Conservation (phyloP, 2,329 filamentous ascomycete genomes). For the Cucurbitaria berberidis region DNA sequence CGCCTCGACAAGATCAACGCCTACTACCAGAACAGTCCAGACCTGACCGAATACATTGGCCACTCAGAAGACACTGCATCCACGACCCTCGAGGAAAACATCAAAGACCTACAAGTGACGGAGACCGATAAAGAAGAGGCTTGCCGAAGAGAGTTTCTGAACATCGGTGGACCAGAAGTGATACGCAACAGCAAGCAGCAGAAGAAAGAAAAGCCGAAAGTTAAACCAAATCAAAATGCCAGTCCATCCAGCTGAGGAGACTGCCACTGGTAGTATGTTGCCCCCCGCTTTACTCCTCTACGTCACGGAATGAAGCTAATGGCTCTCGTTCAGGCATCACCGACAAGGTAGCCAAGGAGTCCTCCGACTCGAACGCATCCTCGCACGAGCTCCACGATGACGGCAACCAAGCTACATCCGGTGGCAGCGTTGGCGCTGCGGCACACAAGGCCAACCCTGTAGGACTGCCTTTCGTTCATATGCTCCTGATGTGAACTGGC, state of each 20-base stretch:
- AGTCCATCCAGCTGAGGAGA: slow-evolving; percentile 51
- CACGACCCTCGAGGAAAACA: slow-evolving; percentile 10
- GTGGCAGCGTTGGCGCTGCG: slow-evolving; percentile 40
- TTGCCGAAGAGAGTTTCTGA: slow-evolving; percentile 9
- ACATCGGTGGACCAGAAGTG: slow-evolving; percentile 14
- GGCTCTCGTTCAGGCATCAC: slow-evolving; percentile 46
- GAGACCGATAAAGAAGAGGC: slow-evolving; percentile 11
- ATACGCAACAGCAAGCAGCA: slow-evolving; percentile 1
- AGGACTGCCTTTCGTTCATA: slow-evolving; percentile 11
- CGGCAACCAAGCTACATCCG: slow-evolving; percentile 41
- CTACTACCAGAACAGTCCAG: slow-evolving; percentile 5
- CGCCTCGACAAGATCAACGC: slow-evolving; percentile 9
- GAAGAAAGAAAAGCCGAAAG: slow-evolving; percentile 7
- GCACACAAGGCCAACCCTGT: slow-evolving; percentile 53
- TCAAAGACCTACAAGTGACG: slow-evolving; percentile 11
- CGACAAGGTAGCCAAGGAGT: slow-evolving; percentile 55
- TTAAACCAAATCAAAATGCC: slow-evolving; percentile 46
- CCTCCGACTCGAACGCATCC: slow-evolving; percentile 50
- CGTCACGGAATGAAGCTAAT: background rate
- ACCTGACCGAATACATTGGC: slow-evolving; percentile 2
- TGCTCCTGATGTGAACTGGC: too few species aligned
- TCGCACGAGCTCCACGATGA: slow-evolving; percentile 44
- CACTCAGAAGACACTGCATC: background rate
- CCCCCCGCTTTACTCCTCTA: background rate
- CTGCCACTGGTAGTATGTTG: slow-evolving; percentile 47